phyloP scores from a whole-genome alignment of 2,329 filamentous ascomycete genomes.

The Epichloe sp. region DNA sequence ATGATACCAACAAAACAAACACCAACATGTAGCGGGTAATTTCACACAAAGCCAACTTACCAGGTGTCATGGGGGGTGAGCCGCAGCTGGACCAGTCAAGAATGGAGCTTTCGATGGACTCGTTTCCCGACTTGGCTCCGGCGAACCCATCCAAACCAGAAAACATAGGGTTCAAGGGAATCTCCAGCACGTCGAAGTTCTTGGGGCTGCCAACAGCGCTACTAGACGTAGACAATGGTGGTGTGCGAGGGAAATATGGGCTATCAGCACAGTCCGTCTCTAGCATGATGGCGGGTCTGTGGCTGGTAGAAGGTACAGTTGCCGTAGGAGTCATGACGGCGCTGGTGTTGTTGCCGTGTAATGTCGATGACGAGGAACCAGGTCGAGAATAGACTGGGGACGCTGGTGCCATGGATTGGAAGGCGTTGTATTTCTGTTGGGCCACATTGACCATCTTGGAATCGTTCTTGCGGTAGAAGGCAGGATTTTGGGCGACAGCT shows the following conservation, averaged over 20 bases:
- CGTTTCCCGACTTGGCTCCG: constrained; percentile 55
- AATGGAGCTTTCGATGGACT: constrained; percentile 61
- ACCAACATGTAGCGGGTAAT: not conserved
- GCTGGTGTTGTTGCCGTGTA: constrained; percentile 42
- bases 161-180: constrained; percentile 71
- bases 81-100: constrained; percentile 65
- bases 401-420: constrained; percentile 40
- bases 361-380: constrained; percentile 43
- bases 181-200: constrained; percentile 62
- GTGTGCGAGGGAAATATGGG: constrained; percentile 71
- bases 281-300: constrained; percentile 67
- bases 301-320: constrained; percentile 59
- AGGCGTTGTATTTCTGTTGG: constrained; percentile 24
- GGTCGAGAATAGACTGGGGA: constrained; percentile 54
- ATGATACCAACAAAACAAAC: not conserved
- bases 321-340: constrained; percentile 59
- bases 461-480: constrained; percentile 80
- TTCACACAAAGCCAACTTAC: constrained; percentile 41
- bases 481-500: constrained; percentile 58
- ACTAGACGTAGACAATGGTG: constrained; percentile 71
- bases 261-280: constrained; percentile 63
- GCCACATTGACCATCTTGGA: constrained; percentile 39
- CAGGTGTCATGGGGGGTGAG: constrained; percentile 81
- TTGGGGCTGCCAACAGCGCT: constrained; percentile 81
- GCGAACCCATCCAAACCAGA: constrained; percentile 55